Evolutionary conservation across 495 filamentous ascomycete species (phyloP).

Genomic region (Hypomontagnella submonticulosa): DNA sequence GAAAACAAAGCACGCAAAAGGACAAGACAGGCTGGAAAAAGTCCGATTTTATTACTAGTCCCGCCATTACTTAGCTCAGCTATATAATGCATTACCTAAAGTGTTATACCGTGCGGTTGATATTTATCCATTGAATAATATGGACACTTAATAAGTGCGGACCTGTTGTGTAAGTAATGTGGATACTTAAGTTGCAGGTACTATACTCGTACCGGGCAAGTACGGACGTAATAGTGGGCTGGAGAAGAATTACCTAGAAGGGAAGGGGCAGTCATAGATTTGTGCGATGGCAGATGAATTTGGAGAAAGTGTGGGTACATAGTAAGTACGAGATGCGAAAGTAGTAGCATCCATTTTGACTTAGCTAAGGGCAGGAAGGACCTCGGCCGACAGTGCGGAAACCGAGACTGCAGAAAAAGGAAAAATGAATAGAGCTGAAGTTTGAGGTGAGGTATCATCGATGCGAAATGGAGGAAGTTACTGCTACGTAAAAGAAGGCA

Average conservation of each 20-base stretch:
- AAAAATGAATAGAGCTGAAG: conserved; percentile 2
- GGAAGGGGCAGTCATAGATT: conserved; percentile 29
- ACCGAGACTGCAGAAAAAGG: conserved; percentile 20
- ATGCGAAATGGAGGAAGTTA: neutral
- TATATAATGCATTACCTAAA: conserved; percentile 1
- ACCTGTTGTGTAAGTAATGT: conserved; percentile 5
- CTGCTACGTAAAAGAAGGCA: conserved; percentile 6
- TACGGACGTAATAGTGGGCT: conserved; percentile 38
- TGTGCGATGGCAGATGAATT: conserved; percentile 22
- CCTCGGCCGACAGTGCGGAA: conserved; percentile 40
- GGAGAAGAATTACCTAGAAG: conserved; percentile 29
- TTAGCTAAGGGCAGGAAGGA: conserved; percentile 14
- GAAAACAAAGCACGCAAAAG: conserved; percentile 18
- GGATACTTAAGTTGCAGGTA: neutral
- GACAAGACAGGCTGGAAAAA: conserved; percentile 28
- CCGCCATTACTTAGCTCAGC: conserved; percentile 19
- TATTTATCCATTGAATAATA: conserved; percentile 9
- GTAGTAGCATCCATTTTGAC: neutral
- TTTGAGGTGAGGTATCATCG: conserved; percentile 1
- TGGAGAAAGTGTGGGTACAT: neutral
- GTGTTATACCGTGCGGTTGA: conserved; percentile 2
- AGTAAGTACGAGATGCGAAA: neutral
- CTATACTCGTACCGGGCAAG: conserved; percentile 17
- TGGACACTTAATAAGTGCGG: conserved; percentile 4
- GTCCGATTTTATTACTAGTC: conserved; percentile 35